These are phyloP conservation scores for Fonsecaea nubica DNA, from an alignment of 2,329 filamentous ascomycete genomes.

Conservation along the genomic window DNA sequence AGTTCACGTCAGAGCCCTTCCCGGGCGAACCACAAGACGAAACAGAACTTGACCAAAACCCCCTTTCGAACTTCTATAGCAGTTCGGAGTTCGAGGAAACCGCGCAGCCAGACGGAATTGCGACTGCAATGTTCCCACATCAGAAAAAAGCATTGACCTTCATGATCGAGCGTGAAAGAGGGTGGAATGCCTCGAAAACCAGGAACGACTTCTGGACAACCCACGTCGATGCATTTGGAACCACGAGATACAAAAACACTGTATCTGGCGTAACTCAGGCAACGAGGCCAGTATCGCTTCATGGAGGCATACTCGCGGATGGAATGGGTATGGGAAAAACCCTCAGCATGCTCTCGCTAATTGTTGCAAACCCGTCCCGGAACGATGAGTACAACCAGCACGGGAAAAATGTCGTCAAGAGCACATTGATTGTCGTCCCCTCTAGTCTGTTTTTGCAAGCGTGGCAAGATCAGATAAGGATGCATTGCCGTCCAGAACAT, in stretches of 20 bases:
- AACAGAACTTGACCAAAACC: too few relatives aligned
- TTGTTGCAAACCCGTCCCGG: conserved; percentile 42
- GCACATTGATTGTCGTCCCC: conserved; percentile 49
- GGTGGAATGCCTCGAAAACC: conserved; percentile 44
- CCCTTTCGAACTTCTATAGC: too few relatives aligned
- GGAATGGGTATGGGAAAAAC: conserved; percentile 58
- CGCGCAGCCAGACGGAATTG: too few relatives aligned
- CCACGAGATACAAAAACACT: conserved; percentile 41
- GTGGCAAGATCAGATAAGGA: conserved; percentile 49
- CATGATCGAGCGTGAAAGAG: conserved; percentile 48
- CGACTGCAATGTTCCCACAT: conserved; percentile 38
- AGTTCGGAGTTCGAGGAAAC: too few relatives aligned
- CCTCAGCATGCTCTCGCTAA: conserved; percentile 53
- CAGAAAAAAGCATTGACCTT: conserved; percentile 56
- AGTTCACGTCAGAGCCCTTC: too few relatives aligned
- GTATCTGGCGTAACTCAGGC: conserved; percentile 42
- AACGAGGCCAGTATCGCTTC: conserved; percentile 46
- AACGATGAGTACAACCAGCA: background rate
- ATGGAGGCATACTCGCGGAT: conserved; percentile 56
- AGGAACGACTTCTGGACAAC: conserved; percentile 48
- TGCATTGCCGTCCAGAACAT: conserved; percentile 38
- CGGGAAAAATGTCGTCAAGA: background rate
- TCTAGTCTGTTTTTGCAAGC: conserved; percentile 48
- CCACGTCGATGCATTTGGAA: conserved; percentile 9
- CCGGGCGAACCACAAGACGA: too few relatives aligned